phyloP scores from a whole-genome alignment of 495 filamentous ascomycete genomes.

The Annulohypoxylon moriforme region DNA sequence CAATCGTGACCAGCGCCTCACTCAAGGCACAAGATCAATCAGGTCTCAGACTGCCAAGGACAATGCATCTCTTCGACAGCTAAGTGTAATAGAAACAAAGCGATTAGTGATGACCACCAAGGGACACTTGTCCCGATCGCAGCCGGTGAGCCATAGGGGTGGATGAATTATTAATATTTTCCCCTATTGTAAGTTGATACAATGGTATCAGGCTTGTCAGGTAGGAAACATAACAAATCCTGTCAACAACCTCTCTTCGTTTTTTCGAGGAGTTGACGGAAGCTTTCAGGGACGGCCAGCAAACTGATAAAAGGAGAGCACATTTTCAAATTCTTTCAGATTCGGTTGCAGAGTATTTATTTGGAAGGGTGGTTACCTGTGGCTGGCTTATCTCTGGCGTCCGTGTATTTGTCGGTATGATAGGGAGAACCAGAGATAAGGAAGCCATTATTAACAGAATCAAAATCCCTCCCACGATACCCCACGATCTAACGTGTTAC shows the following conservation, averaged over 20 bases:
- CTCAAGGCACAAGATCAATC: slow-evolving; percentile 25
- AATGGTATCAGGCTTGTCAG: slow-evolving; percentile 9
- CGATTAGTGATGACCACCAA: slow-evolving; percentile 9
- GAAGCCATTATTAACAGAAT: slow-evolving; percentile 46
- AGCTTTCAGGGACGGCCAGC: slow-evolving; percentile 13
- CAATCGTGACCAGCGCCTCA: slow-evolving; percentile 26
- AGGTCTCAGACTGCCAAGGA: slow-evolving; percentile 3
- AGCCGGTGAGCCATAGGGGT: background rate
- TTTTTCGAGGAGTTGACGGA: slow-evolving; percentile 10
- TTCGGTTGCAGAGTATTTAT: slow-evolving; percentile 39
- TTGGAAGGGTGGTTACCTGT: slow-evolving; percentile 36
- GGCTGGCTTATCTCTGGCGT: slow-evolving; percentile 46
- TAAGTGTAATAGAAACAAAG: slow-evolving; percentile 1
- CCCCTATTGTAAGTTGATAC: slow-evolving; percentile 1
- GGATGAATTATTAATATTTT: slow-evolving; percentile 11
- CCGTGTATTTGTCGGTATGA: slow-evolving; percentile 40
- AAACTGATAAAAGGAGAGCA: slow-evolving; percentile 22
- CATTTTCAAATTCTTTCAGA: slow-evolving; percentile 21
- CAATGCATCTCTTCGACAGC: slow-evolving; percentile 10
- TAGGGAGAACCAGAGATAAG: slow-evolving; percentile 46
- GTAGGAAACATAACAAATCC: background rate
- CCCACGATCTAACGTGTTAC: slow-evolving; percentile 42
- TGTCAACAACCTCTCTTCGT: background rate
- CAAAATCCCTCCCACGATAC: slow-evolving; percentile 43
- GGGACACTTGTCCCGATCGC: slow-evolving; percentile 35